These are phyloP conservation scores for Astragalus membranaceus DNA, from an alignment of 306 rosid species.

Conservation along the genomic window DNA sequence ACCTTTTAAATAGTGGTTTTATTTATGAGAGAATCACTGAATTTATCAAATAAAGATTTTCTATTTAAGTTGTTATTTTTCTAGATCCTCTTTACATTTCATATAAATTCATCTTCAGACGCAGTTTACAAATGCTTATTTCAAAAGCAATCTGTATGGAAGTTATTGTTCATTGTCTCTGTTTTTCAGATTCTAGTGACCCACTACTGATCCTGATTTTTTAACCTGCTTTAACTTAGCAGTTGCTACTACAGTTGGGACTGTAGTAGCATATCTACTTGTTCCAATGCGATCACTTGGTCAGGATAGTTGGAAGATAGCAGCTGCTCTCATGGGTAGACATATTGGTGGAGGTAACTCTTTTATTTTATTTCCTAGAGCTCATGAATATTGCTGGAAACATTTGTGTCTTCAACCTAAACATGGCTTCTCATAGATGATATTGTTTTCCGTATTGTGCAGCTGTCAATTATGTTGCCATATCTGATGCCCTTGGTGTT, in stretches of 20 bases:
- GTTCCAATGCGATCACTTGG: slow-evolving; percentile 82
- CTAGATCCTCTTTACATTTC: background rate
- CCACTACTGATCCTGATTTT: background rate
- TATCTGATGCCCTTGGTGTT: slow-evolving; percentile 52
- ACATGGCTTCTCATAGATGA: background rate
- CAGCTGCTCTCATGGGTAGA: slow-evolving; percentile 82
- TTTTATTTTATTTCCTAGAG: background rate
- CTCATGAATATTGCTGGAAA: background rate
- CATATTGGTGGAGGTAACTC: slow-evolving; percentile 75
- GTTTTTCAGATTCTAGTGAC: slow-evolving; percentile 12
- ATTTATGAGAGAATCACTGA: background rate
- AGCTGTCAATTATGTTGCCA: slow-evolving; percentile 80
- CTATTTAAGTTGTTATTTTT: background rate
- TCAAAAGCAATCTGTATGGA: background rate
- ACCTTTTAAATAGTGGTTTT: too few relatives aligned
- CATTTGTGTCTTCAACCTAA: background rate
- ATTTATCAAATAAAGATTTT: background rate
- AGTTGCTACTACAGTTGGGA: slow-evolving; percentile 76
- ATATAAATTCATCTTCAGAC: background rate
- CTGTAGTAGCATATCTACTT: slow-evolving; percentile 55
- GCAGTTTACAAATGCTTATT: background rate
- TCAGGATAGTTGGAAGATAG: slow-evolving; percentile 76
- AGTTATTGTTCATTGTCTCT: background rate
- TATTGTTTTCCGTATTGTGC: slow-evolving; percentile 1
- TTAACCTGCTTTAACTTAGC: background rate